These are phyloP conservation scores for Euclidium syriacum DNA, from an alignment of 345 rosid species.

Conservation along the genomic window DNA sequence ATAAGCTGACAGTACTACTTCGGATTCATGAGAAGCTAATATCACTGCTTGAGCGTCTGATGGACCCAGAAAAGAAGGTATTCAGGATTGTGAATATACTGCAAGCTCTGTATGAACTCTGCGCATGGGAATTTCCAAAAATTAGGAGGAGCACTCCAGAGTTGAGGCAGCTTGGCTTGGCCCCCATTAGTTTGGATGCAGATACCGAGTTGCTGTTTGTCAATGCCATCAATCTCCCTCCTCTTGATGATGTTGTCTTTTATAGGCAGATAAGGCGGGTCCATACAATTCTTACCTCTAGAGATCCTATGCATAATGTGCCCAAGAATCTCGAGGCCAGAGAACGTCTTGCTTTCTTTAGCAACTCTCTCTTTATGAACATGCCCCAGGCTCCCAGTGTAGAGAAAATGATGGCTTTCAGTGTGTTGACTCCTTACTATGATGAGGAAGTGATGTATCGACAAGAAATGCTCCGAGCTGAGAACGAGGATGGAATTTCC, in stretches of 20 bases:
- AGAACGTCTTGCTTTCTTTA: constrained; percentile 80
- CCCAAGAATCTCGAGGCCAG: constrained; percentile 84
- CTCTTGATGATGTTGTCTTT: constrained; percentile 51
- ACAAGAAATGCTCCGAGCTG: constrained; percentile 57
- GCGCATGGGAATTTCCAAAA: constrained; percentile 57
- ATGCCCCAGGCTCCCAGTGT: constrained; percentile 86
- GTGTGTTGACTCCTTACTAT: constrained; percentile 87
- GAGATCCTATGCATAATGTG: constrained; percentile 78
- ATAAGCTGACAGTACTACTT: constrained; percentile 42
- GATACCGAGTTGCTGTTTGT: constrained; percentile 68
- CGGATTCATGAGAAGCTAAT: constrained; percentile 59
- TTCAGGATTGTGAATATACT: constrained; percentile 56
- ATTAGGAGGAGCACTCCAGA: constrained; percentile 20
- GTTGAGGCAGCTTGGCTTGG: constrained; percentile 62
- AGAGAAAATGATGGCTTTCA: constrained; percentile 94
- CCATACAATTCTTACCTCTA: constrained; percentile 66
- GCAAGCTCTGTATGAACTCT: constrained; percentile 79
- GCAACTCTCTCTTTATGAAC: constrained; percentile 92
- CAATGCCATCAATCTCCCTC: constrained; percentile 62
- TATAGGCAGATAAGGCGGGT: constrained; percentile 67
- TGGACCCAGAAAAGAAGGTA: constrained; percentile 44
- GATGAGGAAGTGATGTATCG: constrained; percentile 78
- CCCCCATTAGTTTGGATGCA: constrained; percentile 35
- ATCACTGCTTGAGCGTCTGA: constrained; percentile 58
- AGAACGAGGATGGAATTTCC: constrained; percentile 90